Percentiles rank a stretch among this genome's conserved stretches.
phyloP scores from a whole-genome alignment of 768 basidiomycete species.

The Xanthoconium purpureum region DNA sequence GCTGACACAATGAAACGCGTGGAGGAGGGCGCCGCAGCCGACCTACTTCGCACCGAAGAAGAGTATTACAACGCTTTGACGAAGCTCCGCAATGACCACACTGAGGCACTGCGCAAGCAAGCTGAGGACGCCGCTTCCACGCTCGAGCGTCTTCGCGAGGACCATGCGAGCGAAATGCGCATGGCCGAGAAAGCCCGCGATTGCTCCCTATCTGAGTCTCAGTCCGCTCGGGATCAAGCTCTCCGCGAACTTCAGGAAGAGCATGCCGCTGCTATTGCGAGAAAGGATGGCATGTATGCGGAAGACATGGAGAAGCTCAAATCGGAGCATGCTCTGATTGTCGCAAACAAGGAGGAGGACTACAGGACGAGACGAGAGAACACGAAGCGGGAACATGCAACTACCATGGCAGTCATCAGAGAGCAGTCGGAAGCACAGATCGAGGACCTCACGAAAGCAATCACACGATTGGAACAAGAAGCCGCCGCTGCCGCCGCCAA shows the following conservation, averaged over 20 bases:
- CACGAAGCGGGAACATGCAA: slow-evolving; percentile 36
- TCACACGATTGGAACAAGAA: slow-evolving; percentile 50
- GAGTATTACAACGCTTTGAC: slow-evolving; percentile 81
- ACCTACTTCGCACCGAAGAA: slow-evolving; percentile 68
- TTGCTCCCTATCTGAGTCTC: slow-evolving; percentile 70
- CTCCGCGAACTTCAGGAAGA: slow-evolving; percentile 70
- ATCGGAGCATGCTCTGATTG: slow-evolving; percentile 53
- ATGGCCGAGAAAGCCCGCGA: slow-evolving; percentile 74
- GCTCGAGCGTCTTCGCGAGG: slow-evolving; percentile 70
- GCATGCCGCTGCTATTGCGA: slow-evolving; percentile 60
- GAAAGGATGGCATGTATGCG: slow-evolving; percentile 61
- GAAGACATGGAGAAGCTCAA: slow-evolving; percentile 67
- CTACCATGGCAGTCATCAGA: slow-evolving; percentile 28
- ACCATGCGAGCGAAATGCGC: slow-evolving; percentile 71
- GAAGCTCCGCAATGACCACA: slow-evolving; percentile 71
- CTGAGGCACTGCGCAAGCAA: slow-evolving; percentile 59
- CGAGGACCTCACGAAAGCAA: slow-evolving; percentile 58
- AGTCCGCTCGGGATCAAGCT: slow-evolving; percentile 60
- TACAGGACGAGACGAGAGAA: slow-evolving; percentile 39
- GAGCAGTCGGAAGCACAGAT: slow-evolving; percentile 44
- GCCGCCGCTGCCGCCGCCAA: slow-evolving; percentile 35
- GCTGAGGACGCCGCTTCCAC: slow-evolving; percentile 56
- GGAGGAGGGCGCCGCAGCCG: slow-evolving; percentile 54
- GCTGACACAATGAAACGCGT: slow-evolving; percentile 54
- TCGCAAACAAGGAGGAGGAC: slow-evolving; percentile 60